Base-by-base conservation (phyloP, 371 early-diverging fungal species). In the Blastocladiella emersonii region DNA sequence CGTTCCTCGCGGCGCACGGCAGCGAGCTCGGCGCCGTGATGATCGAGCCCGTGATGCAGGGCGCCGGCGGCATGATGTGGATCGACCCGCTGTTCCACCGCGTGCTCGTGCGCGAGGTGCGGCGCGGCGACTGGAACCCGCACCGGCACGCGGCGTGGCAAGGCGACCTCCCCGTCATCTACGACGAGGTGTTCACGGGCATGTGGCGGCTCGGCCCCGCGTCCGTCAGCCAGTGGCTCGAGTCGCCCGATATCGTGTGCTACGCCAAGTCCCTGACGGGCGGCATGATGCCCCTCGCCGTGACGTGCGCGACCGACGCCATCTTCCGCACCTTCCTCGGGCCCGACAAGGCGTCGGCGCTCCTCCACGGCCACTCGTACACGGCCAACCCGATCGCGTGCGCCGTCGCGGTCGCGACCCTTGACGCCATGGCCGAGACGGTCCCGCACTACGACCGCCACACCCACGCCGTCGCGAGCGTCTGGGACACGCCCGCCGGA, bases 341-440 rank as follows among this genome's bases (percentile, higher is more conserved):
- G n/a, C 71, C 78, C 34, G 73, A 72, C 51, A 88, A 87, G 67
- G 72, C 81, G 3, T 85, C 87, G 49, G 87, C 87, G 53, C 70
- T 89, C 44, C 70, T 91, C 25, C 91, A 89, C 64, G 90, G 90
- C 5, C 91, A 90, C 69, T 86, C 85, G 25, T 89, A 87, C 71
- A 89, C 89, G 32, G 90, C 87, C n/a, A 87, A 90, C 66, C 90
- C 91, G 3, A 82, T 88, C 66, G 91, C 88, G 17, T 88, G 89
- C 67, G 72, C 79, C 1, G 89, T 88, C 10, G 90, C 88, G 44
- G 53, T 34, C 70, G 71, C 37, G 36, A 51, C n/a, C 68, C 68
- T 72, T 55, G 61, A 35, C 35, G 51, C 12, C 27, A 61, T 32
- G 57, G 60, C 53, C 61, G 63, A 51, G 15, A 27, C 32, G 64